Conservation (phyloP, 176 grass and related monocot species). For the Saccharum officinarum region DNA sequence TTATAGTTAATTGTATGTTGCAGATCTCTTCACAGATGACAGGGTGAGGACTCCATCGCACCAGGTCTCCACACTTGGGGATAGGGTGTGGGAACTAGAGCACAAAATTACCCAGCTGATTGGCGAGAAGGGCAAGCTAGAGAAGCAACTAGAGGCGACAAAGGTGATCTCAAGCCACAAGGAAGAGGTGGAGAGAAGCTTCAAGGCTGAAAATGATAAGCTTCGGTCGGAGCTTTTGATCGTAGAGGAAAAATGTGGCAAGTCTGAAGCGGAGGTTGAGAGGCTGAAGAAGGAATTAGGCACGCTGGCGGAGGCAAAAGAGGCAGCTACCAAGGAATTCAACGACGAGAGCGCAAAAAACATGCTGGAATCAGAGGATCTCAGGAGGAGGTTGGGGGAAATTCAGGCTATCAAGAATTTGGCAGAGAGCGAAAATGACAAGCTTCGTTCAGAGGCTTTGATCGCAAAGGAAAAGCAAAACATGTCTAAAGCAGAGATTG, state of each 20-base stretch:
- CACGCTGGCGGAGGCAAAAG: not conserved
- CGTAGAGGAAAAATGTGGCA: too few species aligned
- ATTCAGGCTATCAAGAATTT: not conserved
- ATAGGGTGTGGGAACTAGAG: conserved; percentile 22
- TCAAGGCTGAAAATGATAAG: conserved; percentile 2
- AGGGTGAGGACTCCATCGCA: conserved; percentile 13
- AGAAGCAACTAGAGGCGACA: conserved; percentile 14
- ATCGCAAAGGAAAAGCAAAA: too few species aligned
- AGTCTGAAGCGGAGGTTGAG: too few species aligned
- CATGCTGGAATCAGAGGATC: not conserved
- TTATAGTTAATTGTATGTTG: too few species aligned
- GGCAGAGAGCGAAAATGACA: conserved; percentile 7
- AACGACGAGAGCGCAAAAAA: not conserved
- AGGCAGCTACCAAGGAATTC: not conserved
- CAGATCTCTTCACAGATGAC: too few species aligned
- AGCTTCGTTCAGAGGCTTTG: not conserved
- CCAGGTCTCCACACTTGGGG: conserved; percentile 15
- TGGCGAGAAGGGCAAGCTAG: conserved; percentile 9
- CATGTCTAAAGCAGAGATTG: not conserved
- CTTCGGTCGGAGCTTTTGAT: too few species aligned
- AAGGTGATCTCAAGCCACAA: conserved; percentile 15
- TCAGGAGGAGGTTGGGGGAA: not conserved
- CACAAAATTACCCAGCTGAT: not conserved
- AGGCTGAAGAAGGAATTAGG: not conserved
- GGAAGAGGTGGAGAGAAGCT: conserved; percentile 16